Conservation (phyloP, 768 basidiomycete species). For the Mycena vitilis region DNA sequence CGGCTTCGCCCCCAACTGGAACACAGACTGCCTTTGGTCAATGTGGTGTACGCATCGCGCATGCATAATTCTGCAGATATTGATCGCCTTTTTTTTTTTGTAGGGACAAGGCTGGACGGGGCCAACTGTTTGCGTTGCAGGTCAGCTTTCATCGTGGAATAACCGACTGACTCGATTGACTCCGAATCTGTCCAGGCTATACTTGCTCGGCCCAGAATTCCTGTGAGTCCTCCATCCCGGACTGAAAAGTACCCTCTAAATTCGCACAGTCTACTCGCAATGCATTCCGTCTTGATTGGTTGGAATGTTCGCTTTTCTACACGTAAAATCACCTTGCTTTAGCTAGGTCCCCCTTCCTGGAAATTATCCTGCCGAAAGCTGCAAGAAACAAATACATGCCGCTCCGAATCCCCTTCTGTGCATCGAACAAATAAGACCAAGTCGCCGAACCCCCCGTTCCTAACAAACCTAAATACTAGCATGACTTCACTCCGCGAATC, state of each 20-base stretch:
- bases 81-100: not conserved
- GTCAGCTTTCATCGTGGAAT: not conserved
- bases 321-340: not conserved
- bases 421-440: too few species aligned
- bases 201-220: conserved; percentile 5
- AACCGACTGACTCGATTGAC: not conserved
- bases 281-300: conserved; percentile 26
- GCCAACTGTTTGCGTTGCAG: conserved; percentile 22
- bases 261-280: conserved; percentile 30
- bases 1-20: conserved; percentile 21
- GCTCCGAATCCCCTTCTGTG: too few species aligned
- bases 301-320: not conserved
- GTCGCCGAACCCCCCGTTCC: too few species aligned
- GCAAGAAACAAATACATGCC: too few species aligned
- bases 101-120: conserved; percentile 30
- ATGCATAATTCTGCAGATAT: too few species aligned
- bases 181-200: conserved; percentile 3
- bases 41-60: conserved; percentile 30
- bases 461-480: too few species aligned
- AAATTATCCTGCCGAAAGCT: too few species aligned
- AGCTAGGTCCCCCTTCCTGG: too few species aligned
- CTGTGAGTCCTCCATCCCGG: conserved; percentile 7
- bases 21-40: conserved; percentile 25
- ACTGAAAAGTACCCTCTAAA: conserved; percentile 4
- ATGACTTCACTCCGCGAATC: too few species aligned